phyloP scores from a whole-genome alignment of 225 moss, liverwort and hornwort genomes.

The Straminergon stramineum region DNA sequence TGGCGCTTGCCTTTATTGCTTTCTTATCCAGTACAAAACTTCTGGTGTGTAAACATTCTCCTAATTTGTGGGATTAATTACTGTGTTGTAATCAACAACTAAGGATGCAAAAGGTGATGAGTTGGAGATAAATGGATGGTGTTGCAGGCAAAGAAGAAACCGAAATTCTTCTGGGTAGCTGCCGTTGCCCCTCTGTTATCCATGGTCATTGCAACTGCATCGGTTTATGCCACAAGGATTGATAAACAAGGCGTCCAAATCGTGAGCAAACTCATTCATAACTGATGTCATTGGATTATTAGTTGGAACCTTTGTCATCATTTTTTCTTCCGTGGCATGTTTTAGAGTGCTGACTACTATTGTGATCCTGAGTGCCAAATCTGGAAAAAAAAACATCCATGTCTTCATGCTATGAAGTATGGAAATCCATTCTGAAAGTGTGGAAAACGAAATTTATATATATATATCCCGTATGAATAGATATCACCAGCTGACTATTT shows the following conservation, averaged over 20 bases:
- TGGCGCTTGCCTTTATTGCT: constrained; percentile 27
- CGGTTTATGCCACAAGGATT: constrained; percentile 35
- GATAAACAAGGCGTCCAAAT: constrained; percentile 45
- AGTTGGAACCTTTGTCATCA: background rate
- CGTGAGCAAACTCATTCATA: constrained; percentile 11
- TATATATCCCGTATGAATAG: background rate
- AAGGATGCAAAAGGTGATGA: background rate
- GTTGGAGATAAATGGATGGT: background rate
- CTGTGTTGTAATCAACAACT: background rate
- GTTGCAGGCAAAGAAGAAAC: constrained; percentile 38
- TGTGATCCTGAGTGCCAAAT: background rate
- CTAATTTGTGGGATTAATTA: background rate
- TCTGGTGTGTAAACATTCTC: background rate
- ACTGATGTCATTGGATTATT: background rate
- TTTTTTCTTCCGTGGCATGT: background rate
- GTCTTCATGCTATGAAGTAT: background rate
- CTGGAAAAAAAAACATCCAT: background rate
- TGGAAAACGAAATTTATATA: background rate
- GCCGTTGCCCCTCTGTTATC: constrained; percentile 46
- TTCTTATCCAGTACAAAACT: constrained; percentile 24
- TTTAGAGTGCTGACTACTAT: background rate
- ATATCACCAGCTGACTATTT: background rate
- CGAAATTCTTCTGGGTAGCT: constrained; percentile 44
- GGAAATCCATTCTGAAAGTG: too few relatives aligned
- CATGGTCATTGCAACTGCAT: constrained; percentile 38